A percentile compares a stretch with the other conserved stretches of the same genome.
These are phyloP conservation scores for Citrus reticulata DNA, from an alignment of 345 rosid genomes.

Conservation along the genomic window DNA sequence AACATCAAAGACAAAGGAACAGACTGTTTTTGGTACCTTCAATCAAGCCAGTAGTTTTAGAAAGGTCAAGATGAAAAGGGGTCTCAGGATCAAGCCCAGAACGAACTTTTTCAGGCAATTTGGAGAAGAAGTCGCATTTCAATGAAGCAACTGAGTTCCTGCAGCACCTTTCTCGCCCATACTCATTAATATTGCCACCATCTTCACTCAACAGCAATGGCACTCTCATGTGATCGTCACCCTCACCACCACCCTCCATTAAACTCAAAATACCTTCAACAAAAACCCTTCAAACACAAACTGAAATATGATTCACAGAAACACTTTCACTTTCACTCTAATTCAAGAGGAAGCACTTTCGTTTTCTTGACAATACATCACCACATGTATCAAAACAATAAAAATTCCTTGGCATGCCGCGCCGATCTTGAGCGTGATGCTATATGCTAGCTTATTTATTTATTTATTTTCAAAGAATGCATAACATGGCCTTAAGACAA, in stretches of 20 bases:
- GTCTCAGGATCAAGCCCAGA: conserved; percentile 31
- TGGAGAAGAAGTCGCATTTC: conserved; percentile 26
- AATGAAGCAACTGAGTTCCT: conserved; percentile 10
- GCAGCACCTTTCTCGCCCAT: neutral
- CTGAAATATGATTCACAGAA: neutral
- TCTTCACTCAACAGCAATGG: conserved; percentile 6
- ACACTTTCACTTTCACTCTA: neutral
- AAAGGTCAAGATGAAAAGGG: conserved; percentile 27
- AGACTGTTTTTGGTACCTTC: conserved; percentile 15
- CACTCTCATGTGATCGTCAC: neutral
- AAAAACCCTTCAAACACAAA: neutral
- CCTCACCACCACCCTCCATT: neutral
- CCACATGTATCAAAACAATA: too few species aligned
- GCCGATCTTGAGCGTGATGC: neutral
- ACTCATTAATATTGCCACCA: neutral
- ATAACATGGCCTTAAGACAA: neutral
- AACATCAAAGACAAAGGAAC: neutral
- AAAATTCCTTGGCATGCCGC: neutral
- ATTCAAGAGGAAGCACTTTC: neutral
- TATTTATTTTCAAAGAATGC: neutral
- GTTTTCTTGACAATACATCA: too few species aligned
- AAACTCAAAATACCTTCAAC: neutral
- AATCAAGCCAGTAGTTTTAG: conserved; percentile 23
- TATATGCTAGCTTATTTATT: too few species aligned
- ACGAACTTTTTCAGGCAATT: conserved; percentile 30